Evolutionary conservation across 2,329 filamentous ascomycete species (phyloP).

Genomic region (Fusarium algeriense): DNA sequence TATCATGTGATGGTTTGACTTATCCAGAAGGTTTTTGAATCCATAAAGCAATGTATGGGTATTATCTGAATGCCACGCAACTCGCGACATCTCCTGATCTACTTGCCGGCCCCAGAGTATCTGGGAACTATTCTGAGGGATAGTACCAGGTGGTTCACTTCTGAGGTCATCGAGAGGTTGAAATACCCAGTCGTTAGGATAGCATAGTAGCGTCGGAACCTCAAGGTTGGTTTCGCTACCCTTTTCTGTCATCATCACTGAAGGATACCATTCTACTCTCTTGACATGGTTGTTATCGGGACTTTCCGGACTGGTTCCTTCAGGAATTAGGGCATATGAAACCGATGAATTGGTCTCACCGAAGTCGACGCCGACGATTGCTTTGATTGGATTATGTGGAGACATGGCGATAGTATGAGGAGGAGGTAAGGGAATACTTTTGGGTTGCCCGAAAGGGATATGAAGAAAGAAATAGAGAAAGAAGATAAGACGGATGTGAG

Average conservation of each 20-base stretch:
- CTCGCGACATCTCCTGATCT: background rate
- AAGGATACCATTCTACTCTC: background rate
- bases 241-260: background rate
- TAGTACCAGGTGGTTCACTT: background rate
- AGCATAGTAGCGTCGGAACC: slow-evolving; percentile 1
- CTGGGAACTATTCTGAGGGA: rapidly evolving
- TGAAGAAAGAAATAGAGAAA: background rate
- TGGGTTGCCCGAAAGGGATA: no score
- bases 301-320: background rate
- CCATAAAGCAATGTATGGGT: background rate
- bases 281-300: background rate
- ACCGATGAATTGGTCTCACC: slow-evolving; percentile 7
- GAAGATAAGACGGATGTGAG: background rate
- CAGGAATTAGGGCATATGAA: background rate
- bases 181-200: background rate
- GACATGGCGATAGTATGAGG: background rate
- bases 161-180: background rate
- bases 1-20: background rate
- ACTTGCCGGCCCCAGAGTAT: slow-evolving; percentile 8
- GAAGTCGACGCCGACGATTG: slow-evolving; percentile 2
- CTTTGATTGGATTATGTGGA: background rate
- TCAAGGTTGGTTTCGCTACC: background rate
- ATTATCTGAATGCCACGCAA: background rate
- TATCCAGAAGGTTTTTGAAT: slow-evolving; percentile 8
- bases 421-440: no score